A percentile compares a stretch with the other conserved stretches of the same genome.
phyloP scores from a whole-genome alignment of 768 basidiomycete genomes.

The Pleurotus salmoneostramineus region DNA sequence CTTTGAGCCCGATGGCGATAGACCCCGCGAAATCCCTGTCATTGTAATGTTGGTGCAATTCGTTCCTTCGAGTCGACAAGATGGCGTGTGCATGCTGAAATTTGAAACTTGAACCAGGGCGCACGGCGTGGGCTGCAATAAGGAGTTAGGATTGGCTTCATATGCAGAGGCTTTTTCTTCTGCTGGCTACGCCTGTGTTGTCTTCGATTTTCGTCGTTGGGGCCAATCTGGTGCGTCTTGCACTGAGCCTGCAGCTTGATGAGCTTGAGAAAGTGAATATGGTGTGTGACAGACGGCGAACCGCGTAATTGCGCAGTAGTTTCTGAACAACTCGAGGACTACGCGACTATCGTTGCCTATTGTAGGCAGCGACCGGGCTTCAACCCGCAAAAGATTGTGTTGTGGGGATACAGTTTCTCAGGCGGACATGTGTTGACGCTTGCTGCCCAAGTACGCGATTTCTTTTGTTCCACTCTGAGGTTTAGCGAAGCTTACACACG shows the following conservation, averaged over 20 bases:
- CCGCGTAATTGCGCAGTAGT: slow-evolving; percentile 23
- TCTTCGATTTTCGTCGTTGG: slow-evolving; percentile 36
- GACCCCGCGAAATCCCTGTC: not conserved
- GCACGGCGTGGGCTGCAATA: slow-evolving; percentile 27
- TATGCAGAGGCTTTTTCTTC: slow-evolving; percentile 26
- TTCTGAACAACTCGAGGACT: slow-evolving; percentile 32
- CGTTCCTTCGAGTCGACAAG: not conserved
- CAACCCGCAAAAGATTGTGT: slow-evolving; percentile 23
- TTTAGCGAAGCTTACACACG: not conserved
- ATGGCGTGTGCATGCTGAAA: not conserved
- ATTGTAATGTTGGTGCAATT: slow-evolving; percentile 9
- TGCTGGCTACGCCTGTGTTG: slow-evolving; percentile 26
- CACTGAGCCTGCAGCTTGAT: not conserved
- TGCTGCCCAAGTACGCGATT: slow-evolving; percentile 21
- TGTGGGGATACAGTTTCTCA: slow-evolving; percentile 32
- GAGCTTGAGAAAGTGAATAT: not conserved
- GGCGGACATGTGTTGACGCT: slow-evolving; percentile 27
- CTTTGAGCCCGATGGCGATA: slow-evolving; percentile 19
- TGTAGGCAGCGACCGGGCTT: slow-evolving; percentile 23
- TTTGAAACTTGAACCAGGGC: slow-evolving; percentile 21
- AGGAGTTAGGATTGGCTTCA: slow-evolving; percentile 23
- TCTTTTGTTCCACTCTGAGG: not conserved
- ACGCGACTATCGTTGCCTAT: slow-evolving; percentile 29
- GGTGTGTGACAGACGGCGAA: slow-evolving; percentile 18
- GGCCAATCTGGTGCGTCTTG: slow-evolving; percentile 24